Evolutionary conservation across 1,284 basidiomycete genomes (phyloP), one percentile per base, ranked within the genome.

Genomic region (Ceratobasidium sp.): DNA sequence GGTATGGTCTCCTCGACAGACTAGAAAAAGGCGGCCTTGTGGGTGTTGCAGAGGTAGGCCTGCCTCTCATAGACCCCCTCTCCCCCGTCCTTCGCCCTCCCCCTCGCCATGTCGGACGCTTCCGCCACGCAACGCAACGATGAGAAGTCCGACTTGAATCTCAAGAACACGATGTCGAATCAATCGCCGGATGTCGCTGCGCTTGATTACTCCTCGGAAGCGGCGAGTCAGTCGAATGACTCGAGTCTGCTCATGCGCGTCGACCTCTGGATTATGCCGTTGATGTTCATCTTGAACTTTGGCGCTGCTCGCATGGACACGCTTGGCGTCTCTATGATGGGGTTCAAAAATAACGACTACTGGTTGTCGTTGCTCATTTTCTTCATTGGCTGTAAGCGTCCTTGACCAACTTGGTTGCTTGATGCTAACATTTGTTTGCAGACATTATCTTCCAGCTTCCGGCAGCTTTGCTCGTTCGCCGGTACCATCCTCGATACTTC

Each of bases 261-360:
- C 48, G 66, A 69, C 53, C 19, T 69, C 11, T 69, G 51, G 51
- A 59, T 69, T 37, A 43, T 69, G 16, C 66, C 66, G 16, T 39
- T 58, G 37, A 56, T 69, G 53, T 58, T 46, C 39, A 22, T 69
- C 19, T 27, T 69, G 37, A 69, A 69, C 54, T 69, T 69, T 58
- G 66, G 66, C 9, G 66, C 66, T 19, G 66, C 66, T 29, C 66
- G 66, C 27, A 56, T 69, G 39, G 66, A 69, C 54, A 46, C 66
- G n/a, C 54, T 69, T 46, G 66, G 66, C 4, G 66, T 69, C 31
- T 27, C 66, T 1, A 41, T 69, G 22, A 69, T 69, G 66, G 66
- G 66, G 13, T 69, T 69, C 66, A 56, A 56, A 69, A 69, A 69
- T 39, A 69, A 43, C 22, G 66, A 69, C 37, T 69, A 69, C 66